phyloP scores from a whole-genome alignment of 495 filamentous ascomycete species.

The Penicillium goetzii region DNA sequence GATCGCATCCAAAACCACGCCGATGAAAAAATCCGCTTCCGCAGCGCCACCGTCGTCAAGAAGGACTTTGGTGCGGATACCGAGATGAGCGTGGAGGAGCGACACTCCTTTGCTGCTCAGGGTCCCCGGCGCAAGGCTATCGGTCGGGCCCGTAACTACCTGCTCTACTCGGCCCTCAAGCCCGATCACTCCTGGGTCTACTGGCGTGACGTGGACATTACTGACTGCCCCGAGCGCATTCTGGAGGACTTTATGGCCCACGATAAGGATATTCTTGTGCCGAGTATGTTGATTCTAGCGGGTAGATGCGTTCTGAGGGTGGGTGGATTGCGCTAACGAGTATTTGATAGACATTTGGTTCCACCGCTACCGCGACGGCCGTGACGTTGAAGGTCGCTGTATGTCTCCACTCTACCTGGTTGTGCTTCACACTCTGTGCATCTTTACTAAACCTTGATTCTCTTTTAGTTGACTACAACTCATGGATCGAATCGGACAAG shows the following conservation, averaged over 20 bases:
- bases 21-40: constrained; percentile 75
- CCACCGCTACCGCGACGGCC: constrained; percentile 81
- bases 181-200: constrained; percentile 98
- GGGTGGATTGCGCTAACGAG: constrained; percentile 29
- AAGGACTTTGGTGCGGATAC: constrained; percentile 82
- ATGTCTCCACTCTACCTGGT: constrained; percentile 37
- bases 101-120: constrained; percentile 86
- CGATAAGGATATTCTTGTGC: constrained; percentile 89
- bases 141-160: constrained; percentile 87
- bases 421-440: too few relatives aligned
- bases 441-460: constrained; percentile 3
- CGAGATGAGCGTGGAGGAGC: constrained; percentile 75
- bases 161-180: constrained; percentile 82
- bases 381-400: constrained; percentile 95
- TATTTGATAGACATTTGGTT: constrained; percentile 85
- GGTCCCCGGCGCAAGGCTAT: constrained; percentile 89
- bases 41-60: constrained; percentile 77
- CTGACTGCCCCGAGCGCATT: constrained; percentile 83
- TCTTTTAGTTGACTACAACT: constrained; percentile 90
- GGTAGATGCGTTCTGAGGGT: not conserved
- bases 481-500: constrained; percentile 93
- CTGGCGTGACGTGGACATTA: constrained; percentile 97
- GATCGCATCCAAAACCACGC: constrained; percentile 83
- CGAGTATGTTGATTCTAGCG: constrained; percentile 66
- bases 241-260: constrained; percentile 95